Base-by-base conservation (phyloP, 768 basidiomycete genomes). In the Cubamyces lactineus region DNA sequence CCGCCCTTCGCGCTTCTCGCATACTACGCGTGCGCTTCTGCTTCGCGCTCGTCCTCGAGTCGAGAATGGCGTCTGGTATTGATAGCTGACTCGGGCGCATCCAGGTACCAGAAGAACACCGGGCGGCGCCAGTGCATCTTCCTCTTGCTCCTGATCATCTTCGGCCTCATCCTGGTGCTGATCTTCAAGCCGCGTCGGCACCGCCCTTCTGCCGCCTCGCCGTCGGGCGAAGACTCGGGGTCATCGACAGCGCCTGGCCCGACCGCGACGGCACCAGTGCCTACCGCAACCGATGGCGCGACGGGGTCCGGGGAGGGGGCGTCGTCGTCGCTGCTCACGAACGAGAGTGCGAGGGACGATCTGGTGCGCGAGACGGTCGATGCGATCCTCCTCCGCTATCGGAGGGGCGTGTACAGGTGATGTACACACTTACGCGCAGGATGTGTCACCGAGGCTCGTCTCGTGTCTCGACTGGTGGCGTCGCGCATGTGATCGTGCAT, bases 71-170 rank as follows among this genome's bases (percentile, higher is more conserved):
- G 23, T 52, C 19, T 40, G 34, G 34, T 34, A 17, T 34, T 24
- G 15, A 28, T 12, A 17, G 16, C 24, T 28, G 17, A 42, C 39
- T 47, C 57, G 41, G 49, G 40, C 51, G 73, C 8, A 5, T 11
- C n/a, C 45, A 94, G 93, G 66, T 96, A 98, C 76, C 97, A 99
- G 78, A 89, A 89, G 71, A 94, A 91, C 70, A 94, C 96, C 2
- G 95, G 96, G 43, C 84, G 93, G 70, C 84, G 96, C 76, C 88
- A 91, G 73, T 94, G 94, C 75, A 98, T 99, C 59, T 90, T 98
- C 72, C 82, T 98, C 49, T 83, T 99, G 42, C 64, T 98, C 49
- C 83, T 99, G 40, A 83, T 96, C 71, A 96, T 98, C 69, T 84
- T 95, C 70, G 93, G 90, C 15, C 84, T 95, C 59, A 83, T 96